Conservation (phyloP, 257 asterid species). For the Salvia hispanica region DNA sequence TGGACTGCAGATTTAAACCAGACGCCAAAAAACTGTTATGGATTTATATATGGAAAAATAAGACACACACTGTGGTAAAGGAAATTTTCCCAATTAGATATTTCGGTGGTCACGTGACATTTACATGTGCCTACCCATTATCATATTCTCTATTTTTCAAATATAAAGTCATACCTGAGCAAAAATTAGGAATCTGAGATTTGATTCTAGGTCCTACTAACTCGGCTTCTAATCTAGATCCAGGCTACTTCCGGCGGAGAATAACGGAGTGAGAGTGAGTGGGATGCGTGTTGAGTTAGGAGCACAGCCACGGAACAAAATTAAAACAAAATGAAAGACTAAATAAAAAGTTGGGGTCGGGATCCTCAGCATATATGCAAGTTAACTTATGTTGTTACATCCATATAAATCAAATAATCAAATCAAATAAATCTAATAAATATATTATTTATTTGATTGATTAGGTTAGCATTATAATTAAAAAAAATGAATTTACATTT, state of each 20-base stretch:
- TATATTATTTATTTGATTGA: no score
- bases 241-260: conserved; percentile 27
- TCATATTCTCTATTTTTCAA: background rate
- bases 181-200: no score
- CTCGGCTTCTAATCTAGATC: conserved; percentile 54
- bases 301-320: no score
- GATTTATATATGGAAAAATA: background rate
- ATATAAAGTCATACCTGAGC: background rate
- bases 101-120: conserved; percentile 22
- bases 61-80: background rate
- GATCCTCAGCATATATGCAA: no score
- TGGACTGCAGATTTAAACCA: conserved; percentile 9
- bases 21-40: background rate
- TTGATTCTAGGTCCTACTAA: conserved; percentile 27
- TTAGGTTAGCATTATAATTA: no score
- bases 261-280: conserved; percentile 19
- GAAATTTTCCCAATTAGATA: conserved; percentile 14
- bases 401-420: no score
- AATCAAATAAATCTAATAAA: no score
- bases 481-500: no score
- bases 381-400: no score
- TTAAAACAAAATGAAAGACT: no score
- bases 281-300: conserved; percentile 6
- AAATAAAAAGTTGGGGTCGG: no score
- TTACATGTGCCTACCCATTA: conserved; percentile 17